These are phyloP conservation scores for Dioszegia aurantiaca DNA, from an alignment of 768 basidiomycete genomes.

Conservation along the genomic window DNA sequence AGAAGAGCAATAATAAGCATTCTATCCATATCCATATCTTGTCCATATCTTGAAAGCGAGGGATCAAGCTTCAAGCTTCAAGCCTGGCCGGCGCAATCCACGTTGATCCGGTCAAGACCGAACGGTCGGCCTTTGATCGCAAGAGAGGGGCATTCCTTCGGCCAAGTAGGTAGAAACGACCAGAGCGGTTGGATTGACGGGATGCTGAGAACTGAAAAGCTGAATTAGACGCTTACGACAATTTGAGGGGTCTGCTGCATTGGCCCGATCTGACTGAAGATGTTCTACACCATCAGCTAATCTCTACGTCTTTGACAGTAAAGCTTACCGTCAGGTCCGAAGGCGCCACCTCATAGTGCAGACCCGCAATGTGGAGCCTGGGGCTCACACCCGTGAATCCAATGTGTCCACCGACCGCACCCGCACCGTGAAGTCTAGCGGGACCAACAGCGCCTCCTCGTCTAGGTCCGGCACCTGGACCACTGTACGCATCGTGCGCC, in stretches of 20 bases:
- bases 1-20: conserved; percentile 16
- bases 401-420: conserved; percentile 10
- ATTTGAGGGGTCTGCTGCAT: conserved; percentile 88
- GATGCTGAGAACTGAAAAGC: conserved; percentile 25
- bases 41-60: too few species aligned
- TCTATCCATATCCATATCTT: conserved; percentile 3
- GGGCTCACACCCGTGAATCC: conserved; percentile 54
- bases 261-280: conserved; percentile 89
- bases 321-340: conserved; percentile 77
- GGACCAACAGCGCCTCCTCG: conserved; percentile 7
- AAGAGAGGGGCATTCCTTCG: too few species aligned
- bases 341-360: conserved; percentile 88
- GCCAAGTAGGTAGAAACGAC: too few species aligned
- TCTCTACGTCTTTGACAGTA: neutral
- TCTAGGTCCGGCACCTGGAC: conserved; percentile 14
- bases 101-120: neutral
- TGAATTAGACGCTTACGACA: conserved; percentile 69
- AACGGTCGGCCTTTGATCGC: neutral
- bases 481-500: conserved; percentile 43
- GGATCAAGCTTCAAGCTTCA: too few species aligned
- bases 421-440: neutral
- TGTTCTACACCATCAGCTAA: conserved; percentile 58
- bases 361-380: conserved; percentile 74
- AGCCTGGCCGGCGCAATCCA: neutral
- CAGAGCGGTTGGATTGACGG: too few species aligned